These are phyloP conservation scores for Pelargonium australe DNA, from an alignment of 441 rosid species.

Conservation along the genomic window DNA sequence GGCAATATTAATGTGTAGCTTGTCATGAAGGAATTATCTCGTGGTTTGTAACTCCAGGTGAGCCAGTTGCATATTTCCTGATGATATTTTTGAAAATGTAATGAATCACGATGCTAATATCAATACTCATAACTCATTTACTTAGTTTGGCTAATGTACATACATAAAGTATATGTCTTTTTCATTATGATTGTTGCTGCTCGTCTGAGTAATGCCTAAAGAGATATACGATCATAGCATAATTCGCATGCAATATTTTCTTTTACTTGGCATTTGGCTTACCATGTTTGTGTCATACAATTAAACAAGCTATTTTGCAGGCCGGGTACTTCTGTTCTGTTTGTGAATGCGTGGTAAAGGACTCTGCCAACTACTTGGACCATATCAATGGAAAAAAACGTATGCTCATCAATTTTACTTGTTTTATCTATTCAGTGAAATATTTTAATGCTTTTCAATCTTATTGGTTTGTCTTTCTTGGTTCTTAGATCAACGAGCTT, in stretches of 20 bases:
- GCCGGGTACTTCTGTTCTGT: slow-evolving; percentile 95
- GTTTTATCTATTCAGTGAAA: not conserved
- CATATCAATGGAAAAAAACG: slow-evolving; percentile 99
- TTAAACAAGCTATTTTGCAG: slow-evolving; percentile 36
- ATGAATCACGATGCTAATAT: too few species aligned
- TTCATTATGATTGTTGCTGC: not conserved
- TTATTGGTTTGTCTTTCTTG: slow-evolving; percentile 5
- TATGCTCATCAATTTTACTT: slow-evolving; percentile 22
- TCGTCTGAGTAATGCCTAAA: not conserved
- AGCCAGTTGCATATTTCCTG: not conserved
- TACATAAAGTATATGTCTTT: too few species aligned
- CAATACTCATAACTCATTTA: too few species aligned
- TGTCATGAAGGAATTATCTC: not conserved
- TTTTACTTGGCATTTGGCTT: slow-evolving; percentile 6
- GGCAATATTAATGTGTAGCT: not conserved
- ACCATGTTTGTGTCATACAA: slow-evolving; percentile 12
- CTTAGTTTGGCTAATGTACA: too few species aligned
- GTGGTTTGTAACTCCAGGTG: not conserved
- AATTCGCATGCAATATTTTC: not conserved
- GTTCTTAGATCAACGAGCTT: slow-evolving; percentile 82
- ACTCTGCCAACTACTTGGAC: slow-evolving; percentile 97
- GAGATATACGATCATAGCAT: not conserved
- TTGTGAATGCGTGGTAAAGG: slow-evolving; percentile 96
- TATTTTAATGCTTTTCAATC: not conserved
- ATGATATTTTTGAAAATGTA: too few species aligned